phyloP scores from a whole-genome alignment of 2,329 filamentous ascomycete genomes.

The Monosporascus sp. region DNA sequence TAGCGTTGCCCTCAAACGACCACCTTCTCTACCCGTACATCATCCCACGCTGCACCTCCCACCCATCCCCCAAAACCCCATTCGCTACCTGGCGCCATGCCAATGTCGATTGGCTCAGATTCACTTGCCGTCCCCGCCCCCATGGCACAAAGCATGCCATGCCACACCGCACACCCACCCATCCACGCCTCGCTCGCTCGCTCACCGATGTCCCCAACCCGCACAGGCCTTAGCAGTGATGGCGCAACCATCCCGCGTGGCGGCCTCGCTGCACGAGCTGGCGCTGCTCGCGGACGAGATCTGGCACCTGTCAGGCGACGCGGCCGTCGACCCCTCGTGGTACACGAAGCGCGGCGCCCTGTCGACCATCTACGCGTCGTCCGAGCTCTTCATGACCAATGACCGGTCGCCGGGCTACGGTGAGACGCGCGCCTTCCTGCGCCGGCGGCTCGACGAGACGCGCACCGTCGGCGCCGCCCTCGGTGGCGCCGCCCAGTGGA shows the following conservation, averaged over 20 bases:
- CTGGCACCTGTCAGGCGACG: constrained; percentile 79
- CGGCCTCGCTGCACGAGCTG: constrained; percentile 72
- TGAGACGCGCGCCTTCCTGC: constrained; percentile 76
- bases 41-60: background rate
- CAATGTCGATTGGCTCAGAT: background rate
- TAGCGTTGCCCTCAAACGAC: background rate
- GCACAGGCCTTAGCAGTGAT: constrained; percentile 78
- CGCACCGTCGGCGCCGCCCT: constrained; percentile 57
- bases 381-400: constrained; percentile 91
- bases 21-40: background rate
- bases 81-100: no score
- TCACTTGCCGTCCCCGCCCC: background rate
- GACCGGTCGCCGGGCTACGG: constrained; percentile 68
- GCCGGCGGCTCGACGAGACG: constrained; percentile 67
- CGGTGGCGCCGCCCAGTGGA: constrained; percentile 65
- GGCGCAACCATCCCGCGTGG: constrained; percentile 75
- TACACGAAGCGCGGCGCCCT: constrained; percentile 62
- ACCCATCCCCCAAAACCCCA: no score
- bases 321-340: constrained; percentile 78
- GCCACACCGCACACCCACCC: background rate
- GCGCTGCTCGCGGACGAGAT: constrained; percentile 86
- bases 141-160: background rate
- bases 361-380: constrained; percentile 59
- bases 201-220: background rate
- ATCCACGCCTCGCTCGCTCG: background rate